A percentile compares a stretch with the other conserved stretches of the same genome.
These are phyloP conservation scores for Solanum pimpinellifolium DNA, from an alignment of 257 asterid genomes.

Conservation along the genomic window DNA sequence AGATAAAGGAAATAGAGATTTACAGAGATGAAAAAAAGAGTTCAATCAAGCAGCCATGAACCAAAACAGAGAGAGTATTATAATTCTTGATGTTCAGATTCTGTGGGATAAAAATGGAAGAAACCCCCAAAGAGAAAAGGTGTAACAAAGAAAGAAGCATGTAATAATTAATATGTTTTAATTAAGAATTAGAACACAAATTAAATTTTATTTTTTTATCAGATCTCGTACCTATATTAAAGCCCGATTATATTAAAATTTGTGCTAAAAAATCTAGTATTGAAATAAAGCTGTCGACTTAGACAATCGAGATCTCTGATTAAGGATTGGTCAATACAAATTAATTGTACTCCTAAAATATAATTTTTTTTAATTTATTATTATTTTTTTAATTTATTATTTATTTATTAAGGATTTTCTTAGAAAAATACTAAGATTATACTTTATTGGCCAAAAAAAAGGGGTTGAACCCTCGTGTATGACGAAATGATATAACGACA, in stretches of 20 bases:
- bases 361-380: not conserved
- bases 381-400: not conserved
- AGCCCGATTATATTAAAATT: too few species aligned
- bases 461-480: not conserved
- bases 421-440: not conserved
- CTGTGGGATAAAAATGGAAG: not conserved
- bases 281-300: not conserved
- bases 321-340: not conserved
- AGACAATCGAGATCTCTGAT: too few species aligned
- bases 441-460: not conserved
- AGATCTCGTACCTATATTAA: too few species aligned
- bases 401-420: not conserved
- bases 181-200: not conserved
- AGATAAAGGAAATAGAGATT: not conserved
- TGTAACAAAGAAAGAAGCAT: not conserved
- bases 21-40: slow-evolving; percentile 8
- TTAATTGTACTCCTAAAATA: not conserved
- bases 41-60: slow-evolving; percentile 66
- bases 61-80: not conserved
- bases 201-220: too few species aligned
- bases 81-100: not conserved
- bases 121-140: not conserved
- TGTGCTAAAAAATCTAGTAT: too few species aligned
- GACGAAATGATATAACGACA: not conserved
- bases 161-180: not conserved